A percentile compares a stretch with the other conserved stretches of the same genome.
Evolutionary conservation across 306 rosid species (phyloP).

Genomic region (Pachyrhizus erosus): DNA sequence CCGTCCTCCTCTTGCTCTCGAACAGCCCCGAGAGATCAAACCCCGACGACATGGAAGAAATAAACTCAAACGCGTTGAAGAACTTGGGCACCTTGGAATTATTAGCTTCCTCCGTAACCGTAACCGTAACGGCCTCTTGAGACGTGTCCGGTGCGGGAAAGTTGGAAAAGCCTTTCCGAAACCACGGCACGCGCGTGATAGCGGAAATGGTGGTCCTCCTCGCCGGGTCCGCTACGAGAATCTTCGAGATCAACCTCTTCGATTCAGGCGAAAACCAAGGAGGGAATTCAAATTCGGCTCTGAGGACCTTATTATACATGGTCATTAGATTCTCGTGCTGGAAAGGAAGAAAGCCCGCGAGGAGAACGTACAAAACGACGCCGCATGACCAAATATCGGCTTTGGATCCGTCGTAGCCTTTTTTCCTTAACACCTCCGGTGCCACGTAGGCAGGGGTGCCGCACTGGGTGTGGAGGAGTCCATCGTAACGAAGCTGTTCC

Average conservation of each 20-base stretch:
- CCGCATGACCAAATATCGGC: constrained; percentile 90
- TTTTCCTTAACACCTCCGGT: constrained; percentile 69
- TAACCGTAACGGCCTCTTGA: neutral
- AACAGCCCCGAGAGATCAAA: constrained; percentile 78
- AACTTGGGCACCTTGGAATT: constrained; percentile 52
- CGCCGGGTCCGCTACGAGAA: constrained; percentile 67
- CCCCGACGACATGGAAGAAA: constrained; percentile 82
- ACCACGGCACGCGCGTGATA: constrained; percentile 74
- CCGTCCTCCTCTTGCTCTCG: constrained; percentile 58
- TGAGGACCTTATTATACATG: constrained; percentile 70
- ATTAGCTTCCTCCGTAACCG: neutral
- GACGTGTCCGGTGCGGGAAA: constrained; percentile 42
- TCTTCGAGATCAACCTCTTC: constrained; percentile 57
- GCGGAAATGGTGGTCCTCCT: constrained; percentile 62
- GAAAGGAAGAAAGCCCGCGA: constrained; percentile 84
- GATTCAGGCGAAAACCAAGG: constrained; percentile 75
- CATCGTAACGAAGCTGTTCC: constrained; percentile 72
- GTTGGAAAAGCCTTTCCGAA: constrained; percentile 36
- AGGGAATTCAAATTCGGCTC: constrained; percentile 69
- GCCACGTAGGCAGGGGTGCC: constrained; percentile 92
- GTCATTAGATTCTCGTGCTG: constrained; percentile 69
- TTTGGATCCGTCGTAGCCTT: constrained; percentile 74
- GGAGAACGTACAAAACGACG: constrained; percentile 64
- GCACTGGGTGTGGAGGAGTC: constrained; percentile 84
- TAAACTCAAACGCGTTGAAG: constrained; percentile 80